Percentiles rank a stretch among this genome's conserved stretches.
These are phyloP conservation scores for Corymbia citriodora DNA, from an alignment of 441 rosid genomes.

Conservation along the genomic window DNA sequence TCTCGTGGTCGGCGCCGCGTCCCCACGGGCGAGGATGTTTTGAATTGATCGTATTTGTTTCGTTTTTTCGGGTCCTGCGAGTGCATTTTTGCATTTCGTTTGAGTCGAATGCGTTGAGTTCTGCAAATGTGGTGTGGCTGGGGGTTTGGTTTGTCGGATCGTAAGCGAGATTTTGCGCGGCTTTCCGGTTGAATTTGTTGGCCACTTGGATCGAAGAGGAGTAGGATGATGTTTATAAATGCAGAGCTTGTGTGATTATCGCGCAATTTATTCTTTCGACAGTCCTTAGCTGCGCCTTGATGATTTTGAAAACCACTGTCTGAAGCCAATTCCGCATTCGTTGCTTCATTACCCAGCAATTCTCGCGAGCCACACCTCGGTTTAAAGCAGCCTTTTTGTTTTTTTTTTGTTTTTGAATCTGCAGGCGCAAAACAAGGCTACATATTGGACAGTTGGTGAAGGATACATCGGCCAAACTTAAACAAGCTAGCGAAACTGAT, in stretches of 20 bases:
- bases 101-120: not conserved
- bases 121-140: not conserved
- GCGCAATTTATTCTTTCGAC: not conserved
- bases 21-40: not conserved
- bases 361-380: not conserved
- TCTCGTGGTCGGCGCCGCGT: not conserved
- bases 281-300: not conserved
- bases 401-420: not conserved
- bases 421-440: slow-evolving; percentile 78
- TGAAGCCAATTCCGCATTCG: not conserved
- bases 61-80: no score
- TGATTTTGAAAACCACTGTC: not conserved
- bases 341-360: not conserved
- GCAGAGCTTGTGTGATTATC: not conserved
- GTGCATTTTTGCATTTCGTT: no score
- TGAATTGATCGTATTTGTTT: not conserved
- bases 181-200: not conserved
- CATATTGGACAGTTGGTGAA: slow-evolving; percentile 87
- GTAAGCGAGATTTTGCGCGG: not conserved
- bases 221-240: not conserved
- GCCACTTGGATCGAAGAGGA: not conserved
- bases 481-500: slow-evolving; percentile 88
- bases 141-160: not conserved
- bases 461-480: slow-evolving; percentile 91
- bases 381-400: not conserved